Base-by-base conservation (phyloP, 2,329 filamentous ascomycete genomes). In the Colletotrichum graminicola region DNA sequence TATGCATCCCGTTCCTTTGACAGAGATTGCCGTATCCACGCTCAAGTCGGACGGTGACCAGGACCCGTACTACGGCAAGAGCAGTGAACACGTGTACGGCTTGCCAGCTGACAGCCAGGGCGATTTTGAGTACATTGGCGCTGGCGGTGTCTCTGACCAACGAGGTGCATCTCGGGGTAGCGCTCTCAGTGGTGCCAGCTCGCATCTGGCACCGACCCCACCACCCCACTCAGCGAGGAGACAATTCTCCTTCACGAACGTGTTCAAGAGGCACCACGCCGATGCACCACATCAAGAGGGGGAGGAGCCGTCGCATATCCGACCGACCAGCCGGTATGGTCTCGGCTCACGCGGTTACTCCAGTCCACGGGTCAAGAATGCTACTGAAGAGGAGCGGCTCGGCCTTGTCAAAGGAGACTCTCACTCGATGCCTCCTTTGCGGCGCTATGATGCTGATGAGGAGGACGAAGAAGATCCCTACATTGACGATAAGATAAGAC, bases 171-270 rank as follows among this genome's bases (percentile, higher is more conserved):
- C 84, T 2, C 83, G 80, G 60, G 80, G 80, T 61, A 83, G 79
- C 73, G 83, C 80, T 71, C 82, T 80, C 72, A 81, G 78, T 75
- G 81, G 78, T 26, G 83, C 81, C 62, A 80, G 86, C 16, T 83
- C 81, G 3, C 86, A 64, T 34, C 74, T 81, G 8, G 77, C 90
- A 1, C 91, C 91, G 0, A 86, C 88, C 4, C 91, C 91, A 1
- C 90, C 90, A 5, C 90, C 87, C 4, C 89, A 87, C 66, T 84
- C 84, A 39, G 89, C 92, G 14, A 88, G 85, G 74, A 88, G 95
- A 72, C 94, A 97, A 78, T 99, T 98, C 82, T 97, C 93, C 23
- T 98, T 98, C 85, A 92, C 95, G 74, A 94, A 93, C 75, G 90
- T 97, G 63, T 96, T 98, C 80, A 84, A 84, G 72, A 87, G 91